Conservation (phyloP, 1,284 basidiomycete species). For the Malassezia nana region DNA sequence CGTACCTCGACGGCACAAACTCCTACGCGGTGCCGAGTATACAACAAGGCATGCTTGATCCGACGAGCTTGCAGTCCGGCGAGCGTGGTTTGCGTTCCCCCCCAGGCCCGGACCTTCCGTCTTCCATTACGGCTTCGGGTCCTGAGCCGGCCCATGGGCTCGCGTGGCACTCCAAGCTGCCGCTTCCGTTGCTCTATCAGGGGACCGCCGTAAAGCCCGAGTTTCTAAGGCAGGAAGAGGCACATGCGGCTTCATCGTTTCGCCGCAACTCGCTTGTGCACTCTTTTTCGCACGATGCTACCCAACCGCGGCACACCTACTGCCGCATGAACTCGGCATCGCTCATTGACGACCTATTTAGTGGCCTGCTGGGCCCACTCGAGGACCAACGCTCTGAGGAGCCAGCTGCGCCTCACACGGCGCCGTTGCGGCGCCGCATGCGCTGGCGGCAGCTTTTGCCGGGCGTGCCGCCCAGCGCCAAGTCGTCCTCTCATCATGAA, state of each 20-base stretch:
- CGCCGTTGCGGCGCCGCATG: background rate
- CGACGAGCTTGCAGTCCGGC: background rate
- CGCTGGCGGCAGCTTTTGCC: conserved; percentile 10
- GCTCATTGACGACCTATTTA: conserved; percentile 16
- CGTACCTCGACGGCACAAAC: conserved; percentile 56
- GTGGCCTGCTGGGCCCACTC: conserved; percentile 1
- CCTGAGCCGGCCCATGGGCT: conserved; percentile 3
- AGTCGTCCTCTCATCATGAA: background rate
- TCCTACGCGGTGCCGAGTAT: conserved; percentile 54
- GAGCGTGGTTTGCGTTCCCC: background rate
- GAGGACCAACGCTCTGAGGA: background rate
- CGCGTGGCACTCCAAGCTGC: conserved; percentile 18
- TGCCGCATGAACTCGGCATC: conserved; percentile 5
- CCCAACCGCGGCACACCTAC: conserved; percentile 4
- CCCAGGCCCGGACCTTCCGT: background rate
- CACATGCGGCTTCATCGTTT: background rate
- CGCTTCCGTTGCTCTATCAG: conserved; percentile 3
- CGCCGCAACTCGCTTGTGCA: background rate
- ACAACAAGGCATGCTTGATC: conserved; percentile 28
- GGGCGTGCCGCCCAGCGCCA: background rate
- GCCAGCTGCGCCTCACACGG: background rate
- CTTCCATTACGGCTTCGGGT: background rate
- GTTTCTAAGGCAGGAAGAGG: background rate
- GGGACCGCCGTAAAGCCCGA: background rate
- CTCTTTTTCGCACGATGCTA: conserved; percentile 1